Evolutionary conservation across 768 basidiomycete species (phyloP).

Genomic region (Gymnopilus dilepis): DNA sequence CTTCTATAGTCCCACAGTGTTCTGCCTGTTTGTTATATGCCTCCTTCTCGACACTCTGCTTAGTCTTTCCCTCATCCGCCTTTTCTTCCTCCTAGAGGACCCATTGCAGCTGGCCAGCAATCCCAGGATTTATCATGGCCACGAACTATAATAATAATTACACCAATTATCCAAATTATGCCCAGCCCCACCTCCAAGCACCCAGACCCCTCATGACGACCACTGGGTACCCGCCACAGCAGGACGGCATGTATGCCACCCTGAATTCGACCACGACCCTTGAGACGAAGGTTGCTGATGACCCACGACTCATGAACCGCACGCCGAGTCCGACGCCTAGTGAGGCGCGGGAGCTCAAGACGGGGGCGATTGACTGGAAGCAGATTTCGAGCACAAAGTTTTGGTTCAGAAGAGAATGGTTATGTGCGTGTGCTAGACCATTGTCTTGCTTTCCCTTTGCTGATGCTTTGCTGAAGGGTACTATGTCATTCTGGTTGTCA

Average conservation of each 20-base stretch:
- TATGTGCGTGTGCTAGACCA: constrained; percentile 45
- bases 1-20: constrained; percentile 17
- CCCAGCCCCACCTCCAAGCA: not conserved
- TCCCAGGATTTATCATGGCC: constrained; percentile 2
- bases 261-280: constrained; percentile 17
- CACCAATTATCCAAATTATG: not conserved
- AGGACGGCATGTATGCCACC: constrained; percentile 17
- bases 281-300: constrained; percentile 21
- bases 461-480: constrained; percentile 41
- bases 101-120: constrained; percentile 15
- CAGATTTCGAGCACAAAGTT: constrained; percentile 49
- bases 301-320: constrained; percentile 27
- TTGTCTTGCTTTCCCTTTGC: not conserved
- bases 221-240: constrained; percentile 19
- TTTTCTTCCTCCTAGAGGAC: not conserved
- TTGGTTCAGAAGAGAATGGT: constrained; percentile 60
- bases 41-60: constrained; percentile 8
- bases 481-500: constrained; percentile 53
- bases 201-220: not conserved
- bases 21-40: constrained; percentile 9
- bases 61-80: not conserved
- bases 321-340: constrained; percentile 73
- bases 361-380: constrained; percentile 51
- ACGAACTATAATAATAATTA: not conserved
- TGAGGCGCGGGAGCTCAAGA: constrained; percentile 52